Base-by-base conservation (phyloP, 2,329 filamentous ascomycete genomes). In the Thelonectria olida region DNA sequence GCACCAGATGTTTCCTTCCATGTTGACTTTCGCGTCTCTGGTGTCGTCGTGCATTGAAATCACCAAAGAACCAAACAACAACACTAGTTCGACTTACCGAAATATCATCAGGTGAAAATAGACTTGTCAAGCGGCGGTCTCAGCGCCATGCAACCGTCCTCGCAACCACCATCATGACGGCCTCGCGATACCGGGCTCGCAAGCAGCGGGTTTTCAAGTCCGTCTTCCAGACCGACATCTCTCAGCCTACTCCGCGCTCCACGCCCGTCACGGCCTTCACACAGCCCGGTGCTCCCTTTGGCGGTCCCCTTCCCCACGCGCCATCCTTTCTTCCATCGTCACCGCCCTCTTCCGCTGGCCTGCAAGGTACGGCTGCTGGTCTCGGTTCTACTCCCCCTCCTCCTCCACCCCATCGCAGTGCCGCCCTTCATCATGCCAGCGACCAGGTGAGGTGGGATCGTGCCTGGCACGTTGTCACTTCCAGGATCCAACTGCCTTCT, bases 381-480 rank as follows among this genome's bases (percentile, higher is more conserved):
- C 49, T 50, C 38, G 56, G 64, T 20, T 54, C 61, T 58, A 53
- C 54, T 60, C 62, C 56, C 56, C 50, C 64, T 47, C 67, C 67
- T 45, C 66, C 67, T 34, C 65, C 60, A 20, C 65, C 57, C 47
- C 69, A 64, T 50, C 61, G 51, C 60, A 53, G 59, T 64, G 65
- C 61, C 70, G 45, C 58, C 62, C 55, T 65, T 62, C 64, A 67
- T 59, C 68, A 69, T 25, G 67, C 72, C 31, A 75, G 78, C 61
- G 82, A 88, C 65, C 87, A 89, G 74, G 79, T 82, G 54, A 81
- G 80, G 64, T 88, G 84, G 81, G 86, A 89, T 70, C 79, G 84
- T 63, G 85, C 87, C 59, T 90, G 88, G 88, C 84, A 88, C 70
- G 76, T 80, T 25, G 86, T 89, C 62, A 89, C 87, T 15, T 80